Evolutionary conservation across 2,329 filamentous ascomycete species (phyloP), one percentile per base, ranked within the genome.

Genomic region (Pseudogymnoascus sp.): DNA sequence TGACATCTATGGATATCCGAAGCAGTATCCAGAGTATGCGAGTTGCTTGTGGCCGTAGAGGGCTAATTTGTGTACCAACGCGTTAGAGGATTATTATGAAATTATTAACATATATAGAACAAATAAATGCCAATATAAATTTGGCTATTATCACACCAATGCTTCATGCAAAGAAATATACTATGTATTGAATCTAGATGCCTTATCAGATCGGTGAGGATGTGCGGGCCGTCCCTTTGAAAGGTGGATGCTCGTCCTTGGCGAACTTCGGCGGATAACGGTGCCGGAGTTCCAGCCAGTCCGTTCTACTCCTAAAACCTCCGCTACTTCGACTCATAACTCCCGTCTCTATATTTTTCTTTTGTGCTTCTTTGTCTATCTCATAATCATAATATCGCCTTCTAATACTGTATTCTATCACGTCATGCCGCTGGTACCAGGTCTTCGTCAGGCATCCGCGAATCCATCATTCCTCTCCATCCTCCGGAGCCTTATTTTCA

Each of bases 41-140:
- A 47, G 64, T 62, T 66, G 66, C 61, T 58, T 69, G 18, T 69
- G 68, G 68, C 66, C 68, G 36, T 68, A 58, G 36, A 58, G 6
- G 12, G 5, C 4, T 11, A 14, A n/a, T 37, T 37, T 37, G 3
- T 37, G 14, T 37, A 37, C 35, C 11, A 37, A 37, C n/a, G 14
- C 14, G 35, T 37, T 37, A 37, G 14, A 37, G 5, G 12, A 37
- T 37, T 37, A 33, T 11, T 37, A n/a, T 37, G 12, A 6, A 37
- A 3, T 6, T 37, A 12, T 37, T 37, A 5, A 12, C 35, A 12
- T 11, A 37, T 37, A 14, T 37, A 37, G 6, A 37, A n/a, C 11
- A 12, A 37, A 37, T 11, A 37, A n/a, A 14, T n/a, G 2, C 6
- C 14, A 14, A 37, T 37, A 37, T 37, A 37, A 6, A 37, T 37